These are phyloP conservation scores for Aspergillus homomorphus DNA, from an alignment of 495 filamentous ascomycete species.

Conservation along the genomic window DNA sequence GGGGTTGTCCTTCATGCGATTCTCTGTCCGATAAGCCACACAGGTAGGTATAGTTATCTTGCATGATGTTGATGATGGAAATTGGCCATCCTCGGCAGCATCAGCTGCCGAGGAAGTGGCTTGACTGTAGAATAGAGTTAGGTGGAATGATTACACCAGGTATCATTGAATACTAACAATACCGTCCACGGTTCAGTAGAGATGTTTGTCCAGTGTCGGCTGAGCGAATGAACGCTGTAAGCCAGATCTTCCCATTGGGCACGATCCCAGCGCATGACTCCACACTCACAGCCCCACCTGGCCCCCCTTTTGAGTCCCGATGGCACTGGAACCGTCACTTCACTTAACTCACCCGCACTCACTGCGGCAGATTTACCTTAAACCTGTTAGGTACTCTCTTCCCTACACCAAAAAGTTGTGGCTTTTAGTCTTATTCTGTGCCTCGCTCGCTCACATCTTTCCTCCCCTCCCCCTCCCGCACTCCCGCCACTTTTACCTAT, in stretches of 20 bases:
- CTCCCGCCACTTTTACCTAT: not conserved
- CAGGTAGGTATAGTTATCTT: too few relatives aligned
- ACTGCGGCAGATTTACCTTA: not conserved
- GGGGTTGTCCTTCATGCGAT: not conserved
- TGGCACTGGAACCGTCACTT: not conserved
- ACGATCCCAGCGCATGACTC: not conserved
- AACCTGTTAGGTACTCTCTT: too few relatives aligned
- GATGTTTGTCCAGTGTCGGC: not conserved
- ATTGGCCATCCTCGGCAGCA: not conserved
- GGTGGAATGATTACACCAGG: too few relatives aligned
- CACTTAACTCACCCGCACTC: not conserved
- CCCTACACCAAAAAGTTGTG: not conserved
- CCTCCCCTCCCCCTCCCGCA: constrained; percentile 6
- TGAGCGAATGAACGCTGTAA: constrained; percentile 7
- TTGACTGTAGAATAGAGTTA: too few relatives aligned
- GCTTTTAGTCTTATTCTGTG: not conserved
- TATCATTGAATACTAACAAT: not conserved
- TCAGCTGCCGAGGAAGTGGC: too few relatives aligned
- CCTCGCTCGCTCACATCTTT: not conserved
- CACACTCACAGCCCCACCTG: constrained; percentile 8
- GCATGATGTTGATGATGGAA: not conserved
- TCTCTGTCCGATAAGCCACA: too few relatives aligned
- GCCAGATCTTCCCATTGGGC: constrained; percentile 4
- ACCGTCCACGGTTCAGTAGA: not conserved
- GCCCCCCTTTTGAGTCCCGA: constrained; percentile 13